Percentiles rank a stretch among this genome's conserved stretches.
Conservation (phyloP, 2,329 filamentous ascomycete genomes). For the Nothophoma quercina region DNA sequence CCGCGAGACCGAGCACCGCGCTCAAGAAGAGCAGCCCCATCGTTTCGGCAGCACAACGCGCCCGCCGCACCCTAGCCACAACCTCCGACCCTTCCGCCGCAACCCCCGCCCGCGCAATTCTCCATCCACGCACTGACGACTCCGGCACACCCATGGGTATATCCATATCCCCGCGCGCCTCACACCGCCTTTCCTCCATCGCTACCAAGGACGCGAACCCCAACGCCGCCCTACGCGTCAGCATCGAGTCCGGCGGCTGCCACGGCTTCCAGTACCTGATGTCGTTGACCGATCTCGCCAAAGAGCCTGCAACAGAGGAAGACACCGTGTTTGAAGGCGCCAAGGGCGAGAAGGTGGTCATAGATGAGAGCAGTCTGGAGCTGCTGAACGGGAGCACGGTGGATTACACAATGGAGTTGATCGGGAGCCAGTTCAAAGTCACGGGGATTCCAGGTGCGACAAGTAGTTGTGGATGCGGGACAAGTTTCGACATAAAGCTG, state of each 20-base stretch:
- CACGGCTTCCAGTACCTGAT: constrained; percentile 98
- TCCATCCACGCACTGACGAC: constrained; percentile 81
- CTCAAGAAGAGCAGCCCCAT: neutral
- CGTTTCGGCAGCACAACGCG: neutral
- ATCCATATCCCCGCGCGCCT: constrained; percentile 81
- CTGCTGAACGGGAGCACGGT: constrained; percentile 92
- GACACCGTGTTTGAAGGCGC: constrained; percentile 86
- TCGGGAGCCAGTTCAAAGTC: constrained; percentile 95
- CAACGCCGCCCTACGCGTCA: constrained; percentile 84
- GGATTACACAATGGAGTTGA: constrained; percentile 95
- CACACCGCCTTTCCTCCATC: constrained; percentile 73
- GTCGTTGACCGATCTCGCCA: constrained; percentile 74
- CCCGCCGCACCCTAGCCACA: constrained; percentile 47
- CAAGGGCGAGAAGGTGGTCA: constrained; percentile 76
- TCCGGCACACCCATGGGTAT: constrained; percentile 85
- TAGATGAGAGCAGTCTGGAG: constrained; percentile 87
- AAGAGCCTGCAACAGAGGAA: constrained; percentile 65
- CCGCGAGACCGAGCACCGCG: neutral
- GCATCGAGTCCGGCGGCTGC: constrained; percentile 92
- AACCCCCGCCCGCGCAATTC: constrained; percentile 48
- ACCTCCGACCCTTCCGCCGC: constrained; percentile 29
- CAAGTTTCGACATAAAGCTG: constrained; percentile 90
- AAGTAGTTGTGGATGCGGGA: constrained; percentile 96
- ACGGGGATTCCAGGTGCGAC: constrained; percentile 90
- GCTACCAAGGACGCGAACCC: constrained; percentile 67